Base-by-base conservation (phyloP, 148 eudicot species). In the Pharnaceum exiguum region DNA sequence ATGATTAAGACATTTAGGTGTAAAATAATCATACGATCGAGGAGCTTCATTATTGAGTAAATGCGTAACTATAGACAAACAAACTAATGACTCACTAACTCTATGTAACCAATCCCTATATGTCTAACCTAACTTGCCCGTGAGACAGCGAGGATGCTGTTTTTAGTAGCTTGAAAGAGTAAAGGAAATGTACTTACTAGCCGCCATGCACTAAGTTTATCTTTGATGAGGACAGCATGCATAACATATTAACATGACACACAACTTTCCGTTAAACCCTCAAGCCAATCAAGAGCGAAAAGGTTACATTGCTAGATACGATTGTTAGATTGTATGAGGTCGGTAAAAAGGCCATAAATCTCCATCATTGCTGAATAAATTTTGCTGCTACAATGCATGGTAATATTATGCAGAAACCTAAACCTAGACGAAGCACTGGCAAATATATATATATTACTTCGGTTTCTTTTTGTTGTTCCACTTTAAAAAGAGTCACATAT, bases 1-100 rank as follows among this genome's bases (percentile, higher is more conserved):
- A 58, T 58, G 63, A 57, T 25, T 11, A 30, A 12, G 70, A 66
- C 55, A 38, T 4, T 0, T 28, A n/a, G 2, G 6, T 16, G 15
- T 66, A 66, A 28, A 48, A 49, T 66, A 66, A 57, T 49, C 31
- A 27, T 10, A 25, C n/a, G n/a, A n/a, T n/a, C n/a, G 29, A 29
- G 8, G 48, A 48, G 51, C 50, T 48, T 48, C 46, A 56, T 65
- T 36, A 67, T 57, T 67, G 49, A 35, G 26, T 47, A 24, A 49
- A 19, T 24, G 37, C 35, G 25, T 17, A 60, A 60, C 31, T 46
- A 15, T 16, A 10, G 51, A 43, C 46, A 54, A 46, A 36, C 8
- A 5, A 66, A 7, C n/a, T 26, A 63, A 67, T 67, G 71, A 67
- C 43, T 67, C 71, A 58, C 51, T 2, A 57, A 57, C 38, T 59